Evolutionary conservation across 805 yeast genomes (phyloP), one percentile per base, ranked within the genome.

Genomic region (Candida fluviatilis): DNA sequence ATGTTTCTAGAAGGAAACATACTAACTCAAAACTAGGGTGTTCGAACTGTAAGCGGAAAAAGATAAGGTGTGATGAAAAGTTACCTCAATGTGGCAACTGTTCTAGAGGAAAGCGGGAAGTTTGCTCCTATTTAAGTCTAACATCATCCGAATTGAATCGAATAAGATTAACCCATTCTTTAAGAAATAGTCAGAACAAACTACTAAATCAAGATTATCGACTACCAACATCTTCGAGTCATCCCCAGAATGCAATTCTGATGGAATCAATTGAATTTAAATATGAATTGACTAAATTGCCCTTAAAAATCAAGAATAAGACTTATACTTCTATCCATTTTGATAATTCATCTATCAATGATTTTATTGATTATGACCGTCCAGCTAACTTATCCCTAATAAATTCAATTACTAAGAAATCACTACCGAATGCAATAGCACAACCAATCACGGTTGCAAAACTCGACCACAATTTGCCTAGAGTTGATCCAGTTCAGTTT

Each of bases 11-110:
- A 27, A 44, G 60, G 36, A 47, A 43, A 37, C 64, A 58, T 43
- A 58, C 64, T 4, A 58, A 58, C 42, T 53, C 59, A 15, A 57
- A 53, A 40, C 38, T 57, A 18, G 64, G 64, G 4, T 59, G 64
- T 37, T 39, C 47, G 13, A 57, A 57, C 40, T 59, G 64, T 45
- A 59, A 59, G 38, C 42, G 54, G 30, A 59, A 58, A 48, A 58
- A 58, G 41, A 56, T 56, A 25, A 41, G 62, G 33, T 59, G 64
- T 43, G 60, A 59, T 44, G 64, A 59, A 43, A 48, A 40, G 24
- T 38, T 56, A 13, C 64, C 64, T 2, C 43, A 39, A 23, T 59
- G 64, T 49, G 46, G 43, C 11, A 57, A 55, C 39, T 59, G 64
- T 41, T 17, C 42, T 4, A 47, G 51, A 31, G 57, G 62, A 7